Conservation (phyloP, 345 rosid genomes). For the Citrus sp. region DNA sequence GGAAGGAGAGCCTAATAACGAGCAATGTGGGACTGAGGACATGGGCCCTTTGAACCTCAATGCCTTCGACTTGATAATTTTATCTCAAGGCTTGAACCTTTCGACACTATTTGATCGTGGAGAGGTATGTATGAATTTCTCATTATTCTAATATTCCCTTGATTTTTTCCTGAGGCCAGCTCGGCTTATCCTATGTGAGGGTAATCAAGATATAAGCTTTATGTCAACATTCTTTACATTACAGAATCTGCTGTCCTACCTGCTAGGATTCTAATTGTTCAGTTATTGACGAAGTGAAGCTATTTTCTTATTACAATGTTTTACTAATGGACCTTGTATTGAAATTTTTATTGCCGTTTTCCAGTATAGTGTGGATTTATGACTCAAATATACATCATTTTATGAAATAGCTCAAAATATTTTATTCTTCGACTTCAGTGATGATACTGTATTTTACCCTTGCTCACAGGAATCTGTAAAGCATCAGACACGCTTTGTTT, state of each 20-base stretch:
- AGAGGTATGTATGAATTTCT: slow-evolving; percentile 59
- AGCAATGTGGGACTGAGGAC: slow-evolving; percentile 51
- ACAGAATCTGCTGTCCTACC: not conserved
- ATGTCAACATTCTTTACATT: not conserved
- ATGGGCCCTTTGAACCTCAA: slow-evolving; percentile 79
- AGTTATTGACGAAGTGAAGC: not conserved
- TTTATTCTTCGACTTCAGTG: not conserved
- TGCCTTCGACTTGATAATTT: slow-evolving; percentile 88
- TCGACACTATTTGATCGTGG: slow-evolving; percentile 89
- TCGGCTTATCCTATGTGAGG: not conserved
- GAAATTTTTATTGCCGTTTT: not conserved
- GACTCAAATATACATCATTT: not conserved
- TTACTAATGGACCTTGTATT: not conserved
- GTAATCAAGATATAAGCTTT: not conserved
- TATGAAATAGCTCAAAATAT: not conserved
- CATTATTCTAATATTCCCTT: not conserved
- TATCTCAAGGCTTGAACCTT: slow-evolving; percentile 95
- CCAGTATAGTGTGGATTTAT: not conserved
- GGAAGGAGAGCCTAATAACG: slow-evolving; percentile 52
- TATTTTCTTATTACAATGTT: not conserved
- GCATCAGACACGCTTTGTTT: slow-evolving; percentile 80
- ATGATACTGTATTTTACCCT: slow-evolving; percentile 2
- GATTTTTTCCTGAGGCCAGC: not conserved
- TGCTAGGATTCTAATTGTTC: not conserved
- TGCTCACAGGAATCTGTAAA: slow-evolving; percentile 66